Base-by-base conservation (phyloP, 2,329 filamentous ascomycete species). In the Phialophora chinensis region DNA sequence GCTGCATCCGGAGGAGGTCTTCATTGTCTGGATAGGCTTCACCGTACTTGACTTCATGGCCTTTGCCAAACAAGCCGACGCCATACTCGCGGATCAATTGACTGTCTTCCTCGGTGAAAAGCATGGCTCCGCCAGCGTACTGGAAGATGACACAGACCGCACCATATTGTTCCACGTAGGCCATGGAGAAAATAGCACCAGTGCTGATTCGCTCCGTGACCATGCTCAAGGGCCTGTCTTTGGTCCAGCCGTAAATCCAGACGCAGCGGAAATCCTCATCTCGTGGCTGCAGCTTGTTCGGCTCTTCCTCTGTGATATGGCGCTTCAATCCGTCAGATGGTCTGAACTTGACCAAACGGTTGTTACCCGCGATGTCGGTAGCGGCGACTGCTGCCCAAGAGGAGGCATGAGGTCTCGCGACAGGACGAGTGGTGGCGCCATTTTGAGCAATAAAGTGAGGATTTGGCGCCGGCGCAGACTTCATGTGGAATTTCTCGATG, bases 171-270 rank as follows among this genome's bases (percentile, higher is more conserved):
- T 71, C 71, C 31, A 77, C 73, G 35, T 77, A 73, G 8, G 74
- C 73, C 55, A 81, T 75, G n/a, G 78, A 77, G 60, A 76, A 76
- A 52, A 81, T 69, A 2, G 79, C 75, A 14, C 79, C 79, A 63
- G 79, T 76, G 61, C 73, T 74, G 65, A 81, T 79, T 42, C 74
- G 73, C 27, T 74, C 72, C 12, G 79, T 78, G 50, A 79, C 70
- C 23, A 66, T 62, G 55, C 66, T 65, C 52, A 74, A 42, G 25
- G 69, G 68, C 59, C 59, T 69, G 23, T 61, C 58, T 56, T 62
- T 66, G 55, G 54, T 62, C 70, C 69, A 73, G 33, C 64, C 67
- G 58, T 69, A 66, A 20, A 74, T 68, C 72, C 72, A 74, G 14
- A 73, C 63, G 33, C 72, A 72, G 42, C 72, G 66, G 57, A 66